Evolutionary conservation across 495 filamentous ascomycete genomes (phyloP).

Genomic region (Sporormia fimetaria): DNA sequence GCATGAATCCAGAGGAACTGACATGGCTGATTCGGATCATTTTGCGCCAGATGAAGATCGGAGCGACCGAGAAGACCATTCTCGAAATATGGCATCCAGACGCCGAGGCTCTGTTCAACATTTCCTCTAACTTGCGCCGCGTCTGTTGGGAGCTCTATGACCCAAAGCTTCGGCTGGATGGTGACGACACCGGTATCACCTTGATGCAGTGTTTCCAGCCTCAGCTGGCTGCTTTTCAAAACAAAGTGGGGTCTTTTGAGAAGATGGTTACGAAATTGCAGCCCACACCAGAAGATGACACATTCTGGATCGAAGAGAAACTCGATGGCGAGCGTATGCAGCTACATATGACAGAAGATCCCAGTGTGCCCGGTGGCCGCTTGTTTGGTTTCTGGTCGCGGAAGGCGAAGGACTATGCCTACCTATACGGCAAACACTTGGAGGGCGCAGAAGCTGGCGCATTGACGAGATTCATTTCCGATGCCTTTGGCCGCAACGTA

Average conservation of each 20-base stretch:
- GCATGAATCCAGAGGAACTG: constrained; percentile 88
- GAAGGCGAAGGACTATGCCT: constrained; percentile 94
- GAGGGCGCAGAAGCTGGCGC: constrained; percentile 69
- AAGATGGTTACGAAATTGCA: constrained; percentile 66
- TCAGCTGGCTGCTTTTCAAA: constrained; percentile 91
- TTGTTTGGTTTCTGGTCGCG: constrained; percentile 86
- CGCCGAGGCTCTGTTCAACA: constrained; percentile 78
- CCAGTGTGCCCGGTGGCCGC: constrained; percentile 52
- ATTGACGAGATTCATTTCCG: constrained; percentile 65
- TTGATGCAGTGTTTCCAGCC: constrained; percentile 97
- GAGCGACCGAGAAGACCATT: constrained; percentile 86
- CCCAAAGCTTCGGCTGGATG: constrained; percentile 59
- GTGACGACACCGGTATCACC: constrained; percentile 59
- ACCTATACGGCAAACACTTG: constrained; percentile 74
- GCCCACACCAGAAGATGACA: constrained; percentile 53
- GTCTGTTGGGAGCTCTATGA: constrained; percentile 95
- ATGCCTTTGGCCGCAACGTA: constrained; percentile 68
- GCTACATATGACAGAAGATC: constrained; percentile 76
- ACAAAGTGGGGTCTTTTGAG: constrained; percentile 59
- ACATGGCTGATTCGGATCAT: constrained; percentile 94
- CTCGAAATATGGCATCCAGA: constrained; percentile 90
- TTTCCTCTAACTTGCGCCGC: constrained; percentile 77
- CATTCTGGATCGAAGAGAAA: constrained; percentile 98
- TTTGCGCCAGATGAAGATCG: constrained; percentile 94
- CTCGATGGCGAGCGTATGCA: constrained; percentile 96